Base-by-base conservation (phyloP, 129 eudicot genomes). In the Tanacetum coccineum region DNA sequence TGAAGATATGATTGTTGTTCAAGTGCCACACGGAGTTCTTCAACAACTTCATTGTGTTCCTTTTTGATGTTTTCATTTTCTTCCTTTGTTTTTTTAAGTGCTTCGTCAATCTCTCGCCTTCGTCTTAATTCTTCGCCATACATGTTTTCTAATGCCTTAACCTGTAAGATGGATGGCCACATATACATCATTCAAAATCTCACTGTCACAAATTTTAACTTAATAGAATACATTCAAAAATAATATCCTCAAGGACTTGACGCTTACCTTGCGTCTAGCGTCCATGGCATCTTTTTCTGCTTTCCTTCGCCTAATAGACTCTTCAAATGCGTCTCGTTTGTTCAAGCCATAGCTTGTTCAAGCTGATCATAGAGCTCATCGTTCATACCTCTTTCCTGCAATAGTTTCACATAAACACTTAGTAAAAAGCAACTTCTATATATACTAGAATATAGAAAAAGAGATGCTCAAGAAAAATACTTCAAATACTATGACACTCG, bases 251-350 rank as follows among this genome's bases (percentile, higher is more conserved):
- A 36, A 32, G 45, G 50, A 36, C 64, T 53, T 53, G 42, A 68
- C 55, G 39, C 44, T 83, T 84, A 89, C 99, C 84, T 76, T 84
- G 80, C 76, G 83, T 48, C 71, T 72, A 68, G 96, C 99, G 57
- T 77, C 88, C 51, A 82, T 84, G 60, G 88, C 90, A 25, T 81
- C 85, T 66, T 75, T 87, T 81, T 94, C 97, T 59, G 96, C 97
- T 75, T 87, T 84, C 69, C 79, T 78, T 54, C 95, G 90, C 81
- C 76, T 86, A 39, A 76, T 56, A 26, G 99, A 86, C 86, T 89
- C 99, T 65, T 86, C 86, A 76, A 56, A 82, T 55, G 95, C 95
- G 52, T 89, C 92, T 54, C 72, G 75, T 68, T 77, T 78, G 32
- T 76, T 94, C 99, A 6, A n/a, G 67, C 80, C 78, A 89, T 80